phyloP scores from a whole-genome alignment of 345 rosid species.

The Salix viminalis region DNA sequence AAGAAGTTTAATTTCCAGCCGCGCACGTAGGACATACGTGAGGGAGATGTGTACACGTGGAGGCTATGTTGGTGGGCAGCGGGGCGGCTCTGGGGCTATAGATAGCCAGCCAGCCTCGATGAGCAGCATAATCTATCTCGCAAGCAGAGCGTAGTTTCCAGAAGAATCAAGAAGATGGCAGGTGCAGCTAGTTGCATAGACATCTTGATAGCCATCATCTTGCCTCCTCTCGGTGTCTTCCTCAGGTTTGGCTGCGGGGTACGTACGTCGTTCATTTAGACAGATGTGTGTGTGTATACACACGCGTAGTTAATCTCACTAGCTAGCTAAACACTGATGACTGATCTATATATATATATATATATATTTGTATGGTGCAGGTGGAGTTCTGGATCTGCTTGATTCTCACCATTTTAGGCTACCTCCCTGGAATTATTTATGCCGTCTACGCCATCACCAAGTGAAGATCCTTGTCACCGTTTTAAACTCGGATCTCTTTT shows the following conservation, averaged over 20 bases:
- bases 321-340: background rate
- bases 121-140: no score
- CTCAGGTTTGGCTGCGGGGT: slow-evolving; percentile 76
- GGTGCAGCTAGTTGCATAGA: slow-evolving; percentile 52
- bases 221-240: slow-evolving; percentile 95
- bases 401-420: slow-evolving; percentile 60
- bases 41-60: no score
- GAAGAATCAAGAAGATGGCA: slow-evolving; percentile 18
- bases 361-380: slow-evolving; percentile 19
- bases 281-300: accelerated
- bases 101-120: no score
- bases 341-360: no score
- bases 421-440: slow-evolving; percentile 75
- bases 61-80: no score
- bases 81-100: no score
- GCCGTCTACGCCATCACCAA: slow-evolving; percentile 70
- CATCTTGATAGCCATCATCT: slow-evolving; percentile 64
- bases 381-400: slow-evolving; percentile 88
- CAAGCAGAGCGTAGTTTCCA: no score
- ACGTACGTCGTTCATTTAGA: background rate
- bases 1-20: no score
- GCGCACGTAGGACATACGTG: no score
- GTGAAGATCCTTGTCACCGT: slow-evolving; percentile 6
- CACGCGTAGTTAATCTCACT: background rate
- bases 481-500: background rate